These are phyloP conservation scores for Calonectria pseudoreteaudii DNA, from an alignment of 2,329 filamentous ascomycete species.

Conservation along the genomic window DNA sequence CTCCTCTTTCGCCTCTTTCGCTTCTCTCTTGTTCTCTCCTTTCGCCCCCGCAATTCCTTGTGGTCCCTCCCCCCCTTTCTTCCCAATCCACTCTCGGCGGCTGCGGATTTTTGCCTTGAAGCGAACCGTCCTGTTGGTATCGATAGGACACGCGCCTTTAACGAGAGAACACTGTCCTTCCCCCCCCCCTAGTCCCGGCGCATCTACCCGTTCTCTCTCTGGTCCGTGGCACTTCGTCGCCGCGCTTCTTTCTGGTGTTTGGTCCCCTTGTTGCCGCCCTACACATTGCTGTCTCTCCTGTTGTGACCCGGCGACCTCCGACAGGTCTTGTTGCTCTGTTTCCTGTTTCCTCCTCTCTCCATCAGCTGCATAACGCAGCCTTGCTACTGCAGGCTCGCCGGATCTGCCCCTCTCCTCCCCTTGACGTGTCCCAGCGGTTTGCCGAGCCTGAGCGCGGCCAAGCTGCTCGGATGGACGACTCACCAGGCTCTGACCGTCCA, in stretches of 20 bases:
- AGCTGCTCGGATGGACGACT: constrained; percentile 41
- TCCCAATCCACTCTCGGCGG: constrained; percentile 41
- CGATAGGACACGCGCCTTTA: constrained; percentile 37
- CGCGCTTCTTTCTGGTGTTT: constrained; percentile 28
- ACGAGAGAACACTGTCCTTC: constrained; percentile 35
- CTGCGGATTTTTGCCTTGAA: constrained; percentile 41
- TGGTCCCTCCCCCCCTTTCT: constrained; percentile 34
- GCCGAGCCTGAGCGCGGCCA: constrained; percentile 24
- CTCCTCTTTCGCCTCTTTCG: constrained; percentile 37
- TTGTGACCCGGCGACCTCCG: constrained; percentile 39
- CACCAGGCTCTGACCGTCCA: constrained; percentile 41
- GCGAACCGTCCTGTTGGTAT: constrained; percentile 46
- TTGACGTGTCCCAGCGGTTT: constrained; percentile 23
- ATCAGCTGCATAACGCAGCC: constrained; percentile 30
- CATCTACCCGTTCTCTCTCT: constrained; percentile 22
- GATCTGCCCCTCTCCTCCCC: constrained; percentile 23
- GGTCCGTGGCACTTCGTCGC: constrained; percentile 21
- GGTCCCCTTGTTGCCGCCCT: constrained; percentile 30
- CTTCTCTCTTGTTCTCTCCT: constrained; percentile 42
- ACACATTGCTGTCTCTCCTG: constrained; percentile 19
- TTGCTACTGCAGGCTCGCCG: constrained; percentile 30
- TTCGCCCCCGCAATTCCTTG: constrained; percentile 39
- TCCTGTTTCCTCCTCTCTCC: constrained; percentile 40
- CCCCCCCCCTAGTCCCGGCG: constrained; percentile 22
- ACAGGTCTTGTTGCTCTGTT: constrained; percentile 25